Evolutionary conservation across 192 early-diverging fungal species (phyloP), one percentile per base, ranked within the genome.

Genomic region (Coemansia sp.): DNA sequence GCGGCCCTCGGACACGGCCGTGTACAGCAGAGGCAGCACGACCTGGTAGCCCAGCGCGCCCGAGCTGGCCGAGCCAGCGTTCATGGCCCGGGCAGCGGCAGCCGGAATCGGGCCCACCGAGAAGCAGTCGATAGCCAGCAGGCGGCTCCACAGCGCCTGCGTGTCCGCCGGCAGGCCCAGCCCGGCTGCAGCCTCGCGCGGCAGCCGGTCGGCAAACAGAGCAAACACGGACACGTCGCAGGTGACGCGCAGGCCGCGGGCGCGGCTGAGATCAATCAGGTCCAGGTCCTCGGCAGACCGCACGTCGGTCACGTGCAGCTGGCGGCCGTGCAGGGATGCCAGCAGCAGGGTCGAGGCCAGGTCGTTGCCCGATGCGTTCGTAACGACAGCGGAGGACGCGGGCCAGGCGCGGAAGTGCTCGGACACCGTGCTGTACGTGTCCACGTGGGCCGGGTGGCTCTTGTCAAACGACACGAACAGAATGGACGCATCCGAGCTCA

Each of bases 151-250:
- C 54, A 98, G 69, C 16, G 86, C 80, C n/a, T 80, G 72, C 26
- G 28, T 31, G 10, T 50, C 86, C 40, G 93, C 88, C 12, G 51
- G 14, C 38, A 53, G 36, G 16, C 23, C 23, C 31, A 36, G 26
- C 16, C 9, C 40, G 2, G 36, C 53, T 41, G 42, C 55, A 3
- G 39, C 49, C 3, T 33, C 42, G 14, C 55, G 26, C 8, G 72
- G 68, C 30, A 80, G 55, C 5, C 66, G 63, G 41, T 67, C 62
- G 11, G 66, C 70, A 78, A 96, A 94, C 38, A 98, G 78, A n/a
- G 85, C 72, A 61, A 88, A 86, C 6, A 95, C 86, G 14, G 86
- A 82, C n/a, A 96, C 92, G 68, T 97, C 96, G 79, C 94, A 99
- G 6, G 93, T 94, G 40, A 96, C 91, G 21, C 73, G 58, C 11